These are phyloP conservation scores for Alternaria longipes DNA, from an alignment of 2,329 filamentous ascomycete genomes.

Conservation along the genomic window DNA sequence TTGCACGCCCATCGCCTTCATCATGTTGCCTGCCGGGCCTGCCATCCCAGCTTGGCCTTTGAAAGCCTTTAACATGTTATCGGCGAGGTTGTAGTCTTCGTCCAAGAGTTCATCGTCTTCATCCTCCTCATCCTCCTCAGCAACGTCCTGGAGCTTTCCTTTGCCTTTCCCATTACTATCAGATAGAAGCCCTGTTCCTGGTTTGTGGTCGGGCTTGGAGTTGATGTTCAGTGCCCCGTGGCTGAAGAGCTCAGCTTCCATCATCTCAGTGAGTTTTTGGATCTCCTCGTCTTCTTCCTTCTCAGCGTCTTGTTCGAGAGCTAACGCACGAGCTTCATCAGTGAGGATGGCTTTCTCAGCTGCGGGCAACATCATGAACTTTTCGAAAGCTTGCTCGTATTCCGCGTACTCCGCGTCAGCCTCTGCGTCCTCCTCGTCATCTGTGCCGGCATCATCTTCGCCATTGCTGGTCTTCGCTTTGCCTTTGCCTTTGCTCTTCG, in stretches of 20 bases:
- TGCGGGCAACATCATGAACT: conserved; percentile 77
- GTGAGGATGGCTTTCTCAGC: conserved; percentile 46
- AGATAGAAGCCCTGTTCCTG: conserved; percentile 14
- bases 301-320: conserved; percentile 53
- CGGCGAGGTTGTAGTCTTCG: conserved; percentile 86
- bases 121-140: conserved; percentile 53
- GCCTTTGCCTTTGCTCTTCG: conserved; percentile 49
- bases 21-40: conserved; percentile 86
- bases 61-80: conserved; percentile 91
- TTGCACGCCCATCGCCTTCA: conserved; percentile 84
- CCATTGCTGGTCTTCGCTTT: conserved; percentile 70
- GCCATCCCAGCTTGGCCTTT: conserved; percentile 87
- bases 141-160: conserved; percentile 20
- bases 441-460: conserved; percentile 32
- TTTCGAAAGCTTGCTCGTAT: conserved; percentile 82
- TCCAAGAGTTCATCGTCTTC: conserved; percentile 66
- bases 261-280: conserved; percentile 69
- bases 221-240: conserved; percentile 69
- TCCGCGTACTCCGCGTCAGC: conserved; percentile 75
- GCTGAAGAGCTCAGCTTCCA: conserved; percentile 76
- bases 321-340: conserved; percentile 47
- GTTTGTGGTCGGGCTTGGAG: conserved; percentile 24
- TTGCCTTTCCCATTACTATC: conserved; percentile 24
- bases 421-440: conserved; percentile 58
- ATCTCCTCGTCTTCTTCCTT: conserved; percentile 66